Evolutionary conservation across 2,329 filamentous ascomycete genomes (phyloP).

Genomic region (Talaromyces sp.): DNA sequence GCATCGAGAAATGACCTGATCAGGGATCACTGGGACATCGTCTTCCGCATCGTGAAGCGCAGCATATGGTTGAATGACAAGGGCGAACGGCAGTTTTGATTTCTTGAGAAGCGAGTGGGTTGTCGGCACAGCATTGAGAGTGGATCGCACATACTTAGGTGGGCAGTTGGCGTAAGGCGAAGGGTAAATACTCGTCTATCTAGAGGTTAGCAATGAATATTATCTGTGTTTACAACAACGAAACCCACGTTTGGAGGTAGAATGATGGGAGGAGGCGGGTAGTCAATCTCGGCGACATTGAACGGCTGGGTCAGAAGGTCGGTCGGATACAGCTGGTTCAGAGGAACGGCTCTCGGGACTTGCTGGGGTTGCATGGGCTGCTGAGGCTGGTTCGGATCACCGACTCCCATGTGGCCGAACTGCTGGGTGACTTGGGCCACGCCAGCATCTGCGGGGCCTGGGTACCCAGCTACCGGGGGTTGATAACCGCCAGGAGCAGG

Average conservation of each 20-base stretch:
- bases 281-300: constrained; percentile 86
- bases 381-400: constrained; percentile 51
- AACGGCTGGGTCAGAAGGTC: constrained; percentile 91
- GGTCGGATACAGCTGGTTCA: constrained; percentile 89
- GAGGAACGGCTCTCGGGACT: constrained; percentile 46
- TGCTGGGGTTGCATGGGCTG: constrained; percentile 42
- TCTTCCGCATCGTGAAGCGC: constrained; percentile 92
- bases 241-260: constrained; percentile 82
- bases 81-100: constrained; percentile 88
- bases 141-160: constrained; percentile 91
- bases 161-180: constrained; percentile 89
- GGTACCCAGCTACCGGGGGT: constrained; percentile 63
- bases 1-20: constrained; percentile 96
- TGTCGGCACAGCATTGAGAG: constrained; percentile 87
- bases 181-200: constrained; percentile 79
- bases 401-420: constrained; percentile 74
- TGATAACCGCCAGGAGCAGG: constrained; percentile 58
- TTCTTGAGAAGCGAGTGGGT: constrained; percentile 93
- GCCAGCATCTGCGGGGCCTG: constrained; percentile 50
- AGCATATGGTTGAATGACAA: constrained; percentile 93
- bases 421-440: constrained; percentile 73
- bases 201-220: constrained; percentile 27
- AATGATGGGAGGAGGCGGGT: constrained; percentile 84
- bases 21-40: constrained; percentile 82
- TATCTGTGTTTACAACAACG: background rate